Evolutionary conservation across 768 basidiomycete genomes (phyloP).

Genomic region (Cystoderma amianthinum): DNA sequence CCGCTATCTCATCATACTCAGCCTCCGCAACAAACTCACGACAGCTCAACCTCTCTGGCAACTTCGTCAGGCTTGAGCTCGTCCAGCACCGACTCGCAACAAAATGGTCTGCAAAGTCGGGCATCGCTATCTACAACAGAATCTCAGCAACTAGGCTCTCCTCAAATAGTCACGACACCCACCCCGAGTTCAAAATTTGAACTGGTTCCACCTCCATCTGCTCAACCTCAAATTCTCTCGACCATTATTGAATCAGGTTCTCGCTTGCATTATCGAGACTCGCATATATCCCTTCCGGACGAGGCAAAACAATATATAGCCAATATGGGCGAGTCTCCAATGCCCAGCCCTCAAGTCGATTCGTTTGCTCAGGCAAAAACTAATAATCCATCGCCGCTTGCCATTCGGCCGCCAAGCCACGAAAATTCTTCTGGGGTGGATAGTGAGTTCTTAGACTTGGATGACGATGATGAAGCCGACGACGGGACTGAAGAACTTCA

Average conservation of each 20-base stretch:
- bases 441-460: constrained; percentile 66
- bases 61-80: constrained; percentile 11
- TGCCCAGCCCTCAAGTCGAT: constrained; percentile 42
- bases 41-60: constrained; percentile 3
- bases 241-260: constrained; percentile 24
- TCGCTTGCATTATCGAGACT: constrained; percentile 48
- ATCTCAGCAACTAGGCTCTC: constrained; percentile 5
- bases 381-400: constrained; percentile 14
- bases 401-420: constrained; percentile 9
- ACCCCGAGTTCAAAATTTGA: constrained; percentile 12
- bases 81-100: constrained; percentile 7
- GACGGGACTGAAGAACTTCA: constrained; percentile 31
- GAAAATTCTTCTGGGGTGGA: constrained; percentile 11
- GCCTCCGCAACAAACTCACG: constrained; percentile 6
- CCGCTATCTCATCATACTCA: constrained; percentile 1
- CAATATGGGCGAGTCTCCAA: constrained; percentile 59
- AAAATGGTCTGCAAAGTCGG: constrained; percentile 3
- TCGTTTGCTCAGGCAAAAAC: constrained; percentile 21
- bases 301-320: constrained; percentile 71
- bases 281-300: constrained; percentile 65
- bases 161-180: constrained; percentile 12
- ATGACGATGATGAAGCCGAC: constrained; percentile 38
- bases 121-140: not conserved
- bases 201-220: constrained; percentile 11
- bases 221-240: constrained; percentile 23